Evolutionary conservation across 139 green algal species (phyloP), one percentile per base, ranked within the genome.

Genomic region (Nannochloris sp.): DNA sequence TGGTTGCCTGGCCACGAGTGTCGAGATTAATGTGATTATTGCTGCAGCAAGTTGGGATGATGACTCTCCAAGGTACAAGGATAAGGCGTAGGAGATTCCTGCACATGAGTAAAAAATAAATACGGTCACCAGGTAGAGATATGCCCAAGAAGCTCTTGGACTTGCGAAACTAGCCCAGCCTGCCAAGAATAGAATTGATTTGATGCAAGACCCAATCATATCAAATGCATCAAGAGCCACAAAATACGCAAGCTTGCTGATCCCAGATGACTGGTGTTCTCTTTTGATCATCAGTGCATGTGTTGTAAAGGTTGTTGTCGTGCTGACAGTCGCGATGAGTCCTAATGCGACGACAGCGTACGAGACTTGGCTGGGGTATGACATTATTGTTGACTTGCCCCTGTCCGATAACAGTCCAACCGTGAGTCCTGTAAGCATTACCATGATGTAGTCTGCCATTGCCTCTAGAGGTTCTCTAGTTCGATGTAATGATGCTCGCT

Each of bases 311-410:
- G 77, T 85, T 40, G 46, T 51, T 36, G 81, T 66, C 12, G 64
- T 69, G 25, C 73, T 66, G 14, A 82, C 73, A 16, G 62, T 82
- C 24, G 66, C 48, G 59, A 83, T 66, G 12, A 85, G 55, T 16
- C 71, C 78, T 12, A 85, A 48, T 10, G 76, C 78, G 25, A 85
- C 70, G 7, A 81, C 76, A 18, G 57, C 72, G 60, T 85, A 85
- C 12, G 75, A 66, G 15, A 70, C 67, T 27, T 69, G 60, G 29
- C 72, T 75, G 3, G 74, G 66, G 48, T 74, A 84, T 43, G 44
- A 57, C 29, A 75, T 61, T 44, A 85, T 81, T 44, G 58, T 85
- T 25, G 67, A 67, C 2, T 69, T 57, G 2, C 78, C 78, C 3
- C 75, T 49, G 55, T 84, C 76, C 21, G 61, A 73, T 34, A 85